These are phyloP conservation scores for Ceratobasidium sp. DNA, from an alignment of 1,284 basidiomycete species.

Conservation along the genomic window DNA sequence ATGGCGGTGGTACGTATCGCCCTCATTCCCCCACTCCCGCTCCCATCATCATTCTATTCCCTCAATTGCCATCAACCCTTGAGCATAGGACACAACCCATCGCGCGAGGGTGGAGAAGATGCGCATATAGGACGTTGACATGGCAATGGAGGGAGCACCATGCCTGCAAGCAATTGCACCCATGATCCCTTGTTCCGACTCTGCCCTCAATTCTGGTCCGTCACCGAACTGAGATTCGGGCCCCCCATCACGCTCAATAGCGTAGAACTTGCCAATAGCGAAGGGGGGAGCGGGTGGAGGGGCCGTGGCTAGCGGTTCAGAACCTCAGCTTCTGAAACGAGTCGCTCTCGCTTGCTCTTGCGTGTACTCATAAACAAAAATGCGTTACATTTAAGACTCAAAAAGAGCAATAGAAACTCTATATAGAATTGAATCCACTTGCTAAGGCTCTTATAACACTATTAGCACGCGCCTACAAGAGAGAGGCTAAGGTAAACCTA, in stretches of 20 bases:
- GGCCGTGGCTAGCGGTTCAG: conserved; percentile 66
- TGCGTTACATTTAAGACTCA: conserved; percentile 72
- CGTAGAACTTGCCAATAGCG: no score
- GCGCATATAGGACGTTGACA: conserved; percentile 45
- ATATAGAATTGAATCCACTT: conserved; percentile 92
- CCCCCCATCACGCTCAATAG: conserved; percentile 60
- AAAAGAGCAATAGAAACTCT: conserved; percentile 79
- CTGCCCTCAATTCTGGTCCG: not conserved
- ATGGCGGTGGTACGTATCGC: conserved; percentile 13
- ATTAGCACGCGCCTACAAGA: conserved; percentile 11
- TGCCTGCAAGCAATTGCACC: conserved; percentile 36
- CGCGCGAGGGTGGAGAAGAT: conserved; percentile 47
- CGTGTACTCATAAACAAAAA: conserved; percentile 75
- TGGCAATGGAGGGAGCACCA: conserved; percentile 48
- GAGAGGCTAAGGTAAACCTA: conserved; percentile 61
- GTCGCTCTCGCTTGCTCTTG: conserved; percentile 76
- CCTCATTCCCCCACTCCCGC: no score
- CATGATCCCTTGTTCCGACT: conserved; percentile 16
- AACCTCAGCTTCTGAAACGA: conserved; percentile 79
- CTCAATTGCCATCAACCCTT: no score
- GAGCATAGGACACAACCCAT: no score
- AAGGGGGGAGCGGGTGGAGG: conserved; percentile 63
- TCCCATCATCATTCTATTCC: no score
- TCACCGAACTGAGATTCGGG: no score
- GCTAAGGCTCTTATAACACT: conserved; percentile 59